phyloP scores from a whole-genome alignment of 2,329 filamentous ascomycete species.

The Penicillium sp. region DNA sequence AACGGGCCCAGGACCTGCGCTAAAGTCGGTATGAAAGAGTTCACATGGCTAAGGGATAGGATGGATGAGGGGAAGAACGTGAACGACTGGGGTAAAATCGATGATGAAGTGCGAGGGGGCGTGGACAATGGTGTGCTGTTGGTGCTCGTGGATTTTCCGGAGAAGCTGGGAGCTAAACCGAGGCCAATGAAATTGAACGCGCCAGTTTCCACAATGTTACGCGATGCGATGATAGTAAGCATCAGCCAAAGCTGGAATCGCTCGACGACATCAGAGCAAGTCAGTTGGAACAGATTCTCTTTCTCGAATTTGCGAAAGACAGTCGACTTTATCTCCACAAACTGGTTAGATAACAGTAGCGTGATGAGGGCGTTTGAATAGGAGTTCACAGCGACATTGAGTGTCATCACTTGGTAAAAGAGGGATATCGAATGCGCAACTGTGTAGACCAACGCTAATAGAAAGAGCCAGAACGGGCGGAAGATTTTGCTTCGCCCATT shows the following conservation, averaged over 20 bases:
- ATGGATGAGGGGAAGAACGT: slow-evolving; percentile 67
- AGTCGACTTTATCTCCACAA: slow-evolving; percentile 97
- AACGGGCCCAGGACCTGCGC: slow-evolving; percentile 92
- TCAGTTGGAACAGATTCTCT: slow-evolving; percentile 94
- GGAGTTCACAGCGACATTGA: slow-evolving; percentile 97
- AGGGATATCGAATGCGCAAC: slow-evolving; percentile 82
- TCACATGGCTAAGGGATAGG: slow-evolving; percentile 44
- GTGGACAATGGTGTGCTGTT: slow-evolving; percentile 56
- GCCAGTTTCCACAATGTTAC: slow-evolving; percentile 94
- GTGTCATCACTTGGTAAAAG: slow-evolving; percentile 96
- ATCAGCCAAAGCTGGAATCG: slow-evolving; percentile 98
- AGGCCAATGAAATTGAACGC: slow-evolving; percentile 63
- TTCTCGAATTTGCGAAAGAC: slow-evolving; percentile 99
- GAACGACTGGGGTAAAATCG: slow-evolving; percentile 86
- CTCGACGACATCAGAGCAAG: slow-evolving; percentile 94
- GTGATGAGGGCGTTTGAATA: slow-evolving; percentile 96
- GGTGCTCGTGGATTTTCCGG: slow-evolving; percentile 33
- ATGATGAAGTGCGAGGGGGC: slow-evolving; percentile 59
- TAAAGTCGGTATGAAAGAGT: slow-evolving; percentile 44
- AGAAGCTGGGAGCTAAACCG: slow-evolving; percentile 31
- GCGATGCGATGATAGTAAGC: slow-evolving; percentile 91
- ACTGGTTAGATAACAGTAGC: slow-evolving; percentile 92
- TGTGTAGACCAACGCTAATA: slow-evolving; percentile 83
- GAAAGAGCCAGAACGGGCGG: slow-evolving; percentile 85
- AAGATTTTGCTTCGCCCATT: slow-evolving; percentile 89